phyloP scores from a whole-genome alignment of 768 basidiomycete species.

The Rhizopogon salebrosus region DNA sequence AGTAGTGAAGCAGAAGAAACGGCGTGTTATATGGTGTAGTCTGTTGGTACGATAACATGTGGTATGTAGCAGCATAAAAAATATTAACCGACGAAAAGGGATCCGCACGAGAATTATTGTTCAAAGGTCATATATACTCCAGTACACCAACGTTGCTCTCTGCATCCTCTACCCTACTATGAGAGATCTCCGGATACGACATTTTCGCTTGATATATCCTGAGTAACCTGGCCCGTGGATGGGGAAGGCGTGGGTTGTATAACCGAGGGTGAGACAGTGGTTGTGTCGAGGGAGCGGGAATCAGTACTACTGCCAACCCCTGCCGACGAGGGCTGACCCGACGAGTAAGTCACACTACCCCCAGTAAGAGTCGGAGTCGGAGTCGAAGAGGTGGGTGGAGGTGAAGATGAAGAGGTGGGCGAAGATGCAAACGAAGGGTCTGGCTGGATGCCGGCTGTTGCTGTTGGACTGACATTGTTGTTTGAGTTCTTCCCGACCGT shows the following conservation, averaged over 20 bases:
- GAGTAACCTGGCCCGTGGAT: not conserved
- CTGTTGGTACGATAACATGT: not conserved
- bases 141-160: not conserved
- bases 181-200: not conserved
- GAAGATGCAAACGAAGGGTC: too few relatives aligned
- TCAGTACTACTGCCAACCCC: too few relatives aligned
- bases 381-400: too few relatives aligned
- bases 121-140: not conserved
- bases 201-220: not conserved
- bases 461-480: not conserved
- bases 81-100: not conserved
- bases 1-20: not conserved
- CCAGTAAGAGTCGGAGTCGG: too few relatives aligned
- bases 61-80: not conserved
- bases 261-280: too few relatives aligned
- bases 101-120: not conserved
- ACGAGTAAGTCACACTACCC: too few relatives aligned
- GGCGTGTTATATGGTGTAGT: not conserved
- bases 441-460: too few relatives aligned
- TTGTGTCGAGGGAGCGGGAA: too few relatives aligned
- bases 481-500: constrained; percentile 26
- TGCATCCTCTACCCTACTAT: not conserved
- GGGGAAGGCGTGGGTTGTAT: too few relatives aligned
- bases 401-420: too few relatives aligned
- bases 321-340: too few relatives aligned